phyloP scores from a whole-genome alignment of 306 rosid genomes.

The Lagenaria siceraria region DNA sequence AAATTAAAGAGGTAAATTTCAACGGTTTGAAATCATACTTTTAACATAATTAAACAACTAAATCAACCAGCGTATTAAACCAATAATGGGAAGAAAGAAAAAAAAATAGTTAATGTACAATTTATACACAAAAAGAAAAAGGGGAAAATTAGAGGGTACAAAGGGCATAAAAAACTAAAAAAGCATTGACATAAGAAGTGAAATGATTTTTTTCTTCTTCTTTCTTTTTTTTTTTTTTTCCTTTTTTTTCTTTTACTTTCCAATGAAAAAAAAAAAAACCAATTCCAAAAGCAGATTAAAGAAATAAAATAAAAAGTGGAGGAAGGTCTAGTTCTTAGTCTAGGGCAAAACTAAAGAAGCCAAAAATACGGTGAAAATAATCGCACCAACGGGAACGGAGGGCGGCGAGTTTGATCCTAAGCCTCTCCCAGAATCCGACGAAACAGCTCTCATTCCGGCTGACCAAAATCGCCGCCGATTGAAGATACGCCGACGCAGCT shows the following conservation, averaged over 20 bases:
- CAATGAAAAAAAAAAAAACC: not conserved
- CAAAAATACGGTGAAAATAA: slow-evolving; percentile 31
- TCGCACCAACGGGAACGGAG: slow-evolving; percentile 29
- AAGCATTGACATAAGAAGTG: not conserved
- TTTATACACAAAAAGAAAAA: not conserved
- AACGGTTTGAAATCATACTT: too few relatives aligned
- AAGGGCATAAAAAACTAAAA: too few relatives aligned
- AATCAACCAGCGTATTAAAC: too few relatives aligned
- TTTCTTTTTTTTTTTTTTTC: too few relatives aligned
- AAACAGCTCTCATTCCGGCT: slow-evolving; percentile 26
- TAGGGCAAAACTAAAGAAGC: slow-evolving; percentile 20
- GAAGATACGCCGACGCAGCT: slow-evolving; percentile 55
- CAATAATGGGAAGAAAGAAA: too few relatives aligned
- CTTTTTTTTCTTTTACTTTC: not conserved
- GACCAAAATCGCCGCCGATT: slow-evolving; percentile 29
- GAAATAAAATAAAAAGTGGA: not conserved
- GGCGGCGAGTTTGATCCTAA: slow-evolving; percentile 15
- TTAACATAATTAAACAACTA: too few relatives aligned
- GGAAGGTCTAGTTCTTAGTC: not conserved
- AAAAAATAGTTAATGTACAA: not conserved
- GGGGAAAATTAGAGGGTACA: not conserved
- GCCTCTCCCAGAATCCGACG: slow-evolving; percentile 30
- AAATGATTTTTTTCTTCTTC: not conserved
- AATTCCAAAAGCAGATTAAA: not conserved
- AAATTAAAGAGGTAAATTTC: too few relatives aligned